Evolutionary conservation across 2,329 filamentous ascomycete genomes (phyloP), one percentile per base, ranked within the genome.

Genomic region (Aspergillus aculeatus): DNA sequence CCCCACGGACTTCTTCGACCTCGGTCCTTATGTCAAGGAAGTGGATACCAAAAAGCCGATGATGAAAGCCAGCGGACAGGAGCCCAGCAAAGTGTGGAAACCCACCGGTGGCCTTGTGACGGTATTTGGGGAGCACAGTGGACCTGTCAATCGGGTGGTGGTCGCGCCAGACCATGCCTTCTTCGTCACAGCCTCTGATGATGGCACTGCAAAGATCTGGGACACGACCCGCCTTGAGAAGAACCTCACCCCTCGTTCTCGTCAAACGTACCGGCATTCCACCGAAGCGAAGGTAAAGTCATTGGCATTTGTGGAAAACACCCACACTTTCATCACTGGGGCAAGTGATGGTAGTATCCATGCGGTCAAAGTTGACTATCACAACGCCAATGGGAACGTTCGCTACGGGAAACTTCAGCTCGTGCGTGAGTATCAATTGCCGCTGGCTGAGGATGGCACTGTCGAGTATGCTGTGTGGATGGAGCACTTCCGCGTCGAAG

Each of bases 141-240:
- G 87, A 0, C 85, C 91, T 7, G 86, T 98, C 64, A 96, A 90
- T 69, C 86, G 93, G 10, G 86, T 98, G 11, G 82, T 90, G 2
- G 86, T 92, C 7, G 89, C 95, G 1, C 92, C 94, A 0, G 95
- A 99, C 71, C 94, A 99, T 73, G 80, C 88, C 4, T 99, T 99
- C 78, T 99, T 99, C 75, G 84, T 97, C 58, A 98, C 95, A 0
- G 94, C 88, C 6, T 94, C 93, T 10, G 91, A 96, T 69, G 95
- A 99, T 75, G 91, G 95, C 2, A 87, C 85, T 6, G 91, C 97
- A 58, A 96, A 91, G 71, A 84, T 99, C 5, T 99, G 95, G 95
- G 95, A 99, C 76, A 89, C 92, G 26, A 88, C 87, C 26, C 85
- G 95, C 24, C 82, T 99, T 6, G 95, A 99, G 76, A 89, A 92